Evolutionary conservation across 305 asterid species (phyloP), one percentile per base, ranked within the genome.

Genomic region (Fraxinus velutina): DNA sequence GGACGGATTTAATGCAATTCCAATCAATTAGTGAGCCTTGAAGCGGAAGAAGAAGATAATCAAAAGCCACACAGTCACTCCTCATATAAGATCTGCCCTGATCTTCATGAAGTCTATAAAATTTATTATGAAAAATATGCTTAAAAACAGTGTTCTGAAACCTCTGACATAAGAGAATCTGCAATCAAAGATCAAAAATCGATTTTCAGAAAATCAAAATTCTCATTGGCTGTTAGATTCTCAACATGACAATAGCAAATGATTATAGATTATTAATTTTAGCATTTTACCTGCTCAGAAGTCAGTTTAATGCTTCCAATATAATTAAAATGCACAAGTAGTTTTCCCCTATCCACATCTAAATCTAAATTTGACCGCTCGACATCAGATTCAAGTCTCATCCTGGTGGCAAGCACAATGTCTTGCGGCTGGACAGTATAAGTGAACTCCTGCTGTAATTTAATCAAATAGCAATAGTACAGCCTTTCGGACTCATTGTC

Each of bases 11-110:
- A 50, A 95, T 82, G 82, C 84, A 86, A 36, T 83, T 42, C 98
- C 97, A 94, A 27, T 94, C 90, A 24, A 95, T 80, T 6, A 60
- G 64, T 1, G 84, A 72, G 60, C 83, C 81, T 21, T 78, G 34
- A 81, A 84, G 82, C 27, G 98, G 98, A 50, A 94, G 86, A 68
- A 92, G 90, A 78, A 95, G 96, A 86, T 92, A 95, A 81, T 90
- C 88, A 62, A 85, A 85, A 22, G 80, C 64, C 44, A 78, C 27
- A n/a, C 79, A 75, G 55, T 83, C 89, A 44, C 79, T 78, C 75
- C 15, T 77, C 32, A 2, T 36, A 39, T 66, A 50, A 64, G 22
- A 75, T 77, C 78, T 78, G 66, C 73, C 81, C 30, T 87, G 72
- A 33, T 83, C 84, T 81, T 86, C 89, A 22, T 32, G 77, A 30